Evolutionary conservation across 2,329 filamentous ascomycete species (phyloP).

Genomic region (Fusarium napiforme): DNA sequence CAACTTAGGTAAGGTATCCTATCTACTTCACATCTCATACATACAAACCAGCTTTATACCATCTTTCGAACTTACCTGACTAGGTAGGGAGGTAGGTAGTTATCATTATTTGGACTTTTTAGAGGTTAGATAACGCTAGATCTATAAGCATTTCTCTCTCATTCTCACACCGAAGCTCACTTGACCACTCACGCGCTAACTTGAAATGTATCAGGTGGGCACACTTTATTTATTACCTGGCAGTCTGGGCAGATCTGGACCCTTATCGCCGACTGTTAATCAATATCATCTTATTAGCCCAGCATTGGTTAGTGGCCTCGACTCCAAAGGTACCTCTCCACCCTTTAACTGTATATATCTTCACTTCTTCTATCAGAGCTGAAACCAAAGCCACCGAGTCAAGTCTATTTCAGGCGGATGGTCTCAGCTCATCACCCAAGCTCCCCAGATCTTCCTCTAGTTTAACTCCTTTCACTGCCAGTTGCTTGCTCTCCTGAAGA

Average conservation of each 20-base stretch:
- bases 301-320: not conserved
- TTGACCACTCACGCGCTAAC: slow-evolving; percentile 22
- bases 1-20: not conserved
- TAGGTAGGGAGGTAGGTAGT: not conserved
- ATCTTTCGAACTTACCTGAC: not conserved
- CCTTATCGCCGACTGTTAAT: slow-evolving; percentile 11
- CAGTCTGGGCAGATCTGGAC: slow-evolving; percentile 12
- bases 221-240: slow-evolving; percentile 23
- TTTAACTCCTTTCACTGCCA: slow-evolving; percentile 14
- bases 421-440: slow-evolving; percentile 19
- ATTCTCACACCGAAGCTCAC: not conserved
- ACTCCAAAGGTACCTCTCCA: not conserved
- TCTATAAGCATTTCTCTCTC: not conserved
- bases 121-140: not conserved
- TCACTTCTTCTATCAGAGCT: not conserved
- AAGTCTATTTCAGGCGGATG: not conserved
- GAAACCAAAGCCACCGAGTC: not conserved
- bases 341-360: not conserved
- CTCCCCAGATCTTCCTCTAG: slow-evolving; percentile 32
- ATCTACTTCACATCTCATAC: not conserved
- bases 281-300: slow-evolving; percentile 3
- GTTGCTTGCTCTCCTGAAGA: slow-evolving; percentile 42
- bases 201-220: slow-evolving; percentile 29
- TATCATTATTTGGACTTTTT: not conserved
- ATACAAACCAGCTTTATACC: not conserved